A percentile compares a stretch with the other conserved stretches of the same genome.
Conservation (phyloP, 1,284 basidiomycete species). For the Bjerkandera adusta region DNA sequence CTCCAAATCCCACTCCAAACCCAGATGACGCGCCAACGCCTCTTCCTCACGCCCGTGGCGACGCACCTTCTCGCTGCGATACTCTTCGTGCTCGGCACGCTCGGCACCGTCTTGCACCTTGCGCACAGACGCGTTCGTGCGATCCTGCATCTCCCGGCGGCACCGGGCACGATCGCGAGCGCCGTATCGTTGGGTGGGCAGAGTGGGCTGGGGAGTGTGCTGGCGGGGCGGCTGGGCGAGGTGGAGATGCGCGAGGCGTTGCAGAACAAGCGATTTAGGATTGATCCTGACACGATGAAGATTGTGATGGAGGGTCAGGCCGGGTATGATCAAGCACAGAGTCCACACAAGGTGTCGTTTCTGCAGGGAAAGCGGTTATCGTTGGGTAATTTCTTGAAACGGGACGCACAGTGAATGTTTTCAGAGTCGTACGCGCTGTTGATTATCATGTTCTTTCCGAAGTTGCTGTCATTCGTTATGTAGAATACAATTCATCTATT, state of each 20-base stretch:
- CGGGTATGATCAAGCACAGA: conserved; percentile 33
- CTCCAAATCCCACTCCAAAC: conserved; percentile 39
- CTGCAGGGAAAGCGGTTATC: no score
- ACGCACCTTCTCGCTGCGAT: conserved; percentile 42
- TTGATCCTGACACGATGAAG: conserved; percentile 44
- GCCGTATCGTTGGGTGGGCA: conserved; percentile 51
- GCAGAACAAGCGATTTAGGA: conserved; percentile 43
- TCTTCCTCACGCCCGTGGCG: conserved; percentile 46
- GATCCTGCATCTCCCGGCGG: conserved; percentile 40
- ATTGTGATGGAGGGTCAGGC: conserved; percentile 51
- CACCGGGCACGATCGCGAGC: conserved; percentile 52
- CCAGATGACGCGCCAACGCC: conserved; percentile 40
- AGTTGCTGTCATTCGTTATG: no score
- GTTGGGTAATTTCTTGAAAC: no score
- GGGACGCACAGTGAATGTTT: no score
- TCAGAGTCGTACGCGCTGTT: no score
- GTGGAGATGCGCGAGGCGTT: conserved; percentile 40
- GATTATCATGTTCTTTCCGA: no score
- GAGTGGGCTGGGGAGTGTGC: conserved; percentile 42
- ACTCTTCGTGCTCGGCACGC: conserved; percentile 42
- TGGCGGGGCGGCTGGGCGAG: conserved; percentile 27
- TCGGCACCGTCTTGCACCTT: conserved; percentile 41
- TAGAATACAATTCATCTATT: no score
- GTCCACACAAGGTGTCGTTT: no score
- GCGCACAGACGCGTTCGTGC: conserved; percentile 42